A percentile compares a stretch with the other conserved stretches of the same genome.
These are phyloP conservation scores for Auriscalpium orientale DNA, from an alignment of 768 basidiomycete genomes.

Conservation along the genomic window DNA sequence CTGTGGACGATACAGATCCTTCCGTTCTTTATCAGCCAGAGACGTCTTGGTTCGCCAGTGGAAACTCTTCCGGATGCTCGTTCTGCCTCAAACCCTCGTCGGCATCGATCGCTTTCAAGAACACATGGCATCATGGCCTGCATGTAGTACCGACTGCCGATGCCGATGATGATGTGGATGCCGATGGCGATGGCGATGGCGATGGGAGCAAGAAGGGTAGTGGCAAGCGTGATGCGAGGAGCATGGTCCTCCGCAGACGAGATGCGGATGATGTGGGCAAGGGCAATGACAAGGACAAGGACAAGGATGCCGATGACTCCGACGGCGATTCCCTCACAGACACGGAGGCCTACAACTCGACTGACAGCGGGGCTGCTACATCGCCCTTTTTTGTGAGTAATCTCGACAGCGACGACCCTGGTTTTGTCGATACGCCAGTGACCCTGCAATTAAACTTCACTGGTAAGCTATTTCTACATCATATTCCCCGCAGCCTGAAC, in stretches of 20 bases:
- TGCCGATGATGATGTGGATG: not conserved
- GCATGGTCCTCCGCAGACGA: not conserved
- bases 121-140: constrained; percentile 5
- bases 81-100: constrained; percentile 3
- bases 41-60: not conserved
- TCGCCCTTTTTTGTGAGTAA: constrained; percentile 9
- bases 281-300: not conserved
- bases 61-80: not conserved
- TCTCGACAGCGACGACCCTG: constrained; percentile 24
- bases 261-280: not conserved
- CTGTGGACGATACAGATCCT: constrained; percentile 4
- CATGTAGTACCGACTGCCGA: constrained; percentile 2
- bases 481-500: not conserved
- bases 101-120: constrained; percentile 3
- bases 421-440: constrained; percentile 25
- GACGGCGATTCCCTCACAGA: not conserved
- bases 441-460: constrained; percentile 36
- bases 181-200: not conserved
- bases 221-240: not conserved
- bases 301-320: not conserved
- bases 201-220: not conserved
- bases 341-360: not conserved
- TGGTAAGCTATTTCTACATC: constrained; percentile 23
- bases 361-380: not conserved
- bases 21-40: constrained; percentile 2